These are phyloP conservation scores for Apiospora phragmitis DNA, from an alignment of 2,329 filamentous ascomycete genomes.

Conservation along the genomic window DNA sequence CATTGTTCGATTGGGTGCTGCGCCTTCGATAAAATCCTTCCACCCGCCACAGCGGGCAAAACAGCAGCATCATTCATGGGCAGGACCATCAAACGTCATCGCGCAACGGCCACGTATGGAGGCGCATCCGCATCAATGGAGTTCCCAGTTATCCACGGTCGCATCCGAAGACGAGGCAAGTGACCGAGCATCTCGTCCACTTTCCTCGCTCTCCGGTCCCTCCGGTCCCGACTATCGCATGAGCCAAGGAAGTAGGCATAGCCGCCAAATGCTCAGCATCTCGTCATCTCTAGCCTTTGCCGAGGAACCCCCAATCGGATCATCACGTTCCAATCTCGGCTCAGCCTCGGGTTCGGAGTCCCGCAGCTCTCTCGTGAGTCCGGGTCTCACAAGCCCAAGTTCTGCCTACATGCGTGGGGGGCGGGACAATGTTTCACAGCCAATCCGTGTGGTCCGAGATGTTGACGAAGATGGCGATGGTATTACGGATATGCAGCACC, in stretches of 20 bases:
- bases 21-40: conserved; percentile 23
- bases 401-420: conserved; percentile 42
- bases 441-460: conserved; percentile 51
- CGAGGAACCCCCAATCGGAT: conserved; percentile 34
- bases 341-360: not conserved
- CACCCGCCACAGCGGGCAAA: not conserved
- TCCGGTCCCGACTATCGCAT: conserved; percentile 47
- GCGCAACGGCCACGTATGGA: conserved; percentile 40
- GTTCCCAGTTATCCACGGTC: conserved; percentile 64
- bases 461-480: conserved; percentile 66
- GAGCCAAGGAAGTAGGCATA: conserved; percentile 50
- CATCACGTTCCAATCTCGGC: not conserved
- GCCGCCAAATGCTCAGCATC: conserved; percentile 56
- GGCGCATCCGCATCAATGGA: conserved; percentile 59
- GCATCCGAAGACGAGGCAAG: conserved; percentile 62
- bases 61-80: conserved; percentile 30
- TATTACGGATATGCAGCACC: conserved; percentile 57
- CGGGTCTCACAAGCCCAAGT: conserved; percentile 32
- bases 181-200: conserved; percentile 48
- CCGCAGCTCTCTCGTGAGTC: not conserved
- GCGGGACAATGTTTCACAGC: conserved; percentile 35
- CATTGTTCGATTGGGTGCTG: conserved; percentile 36
- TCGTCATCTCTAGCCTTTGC: conserved; percentile 50
- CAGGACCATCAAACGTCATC: conserved; percentile 22
- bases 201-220: conserved; percentile 42